phyloP scores from a whole-genome alignment of 345 rosid species.

The Brassica juncea region DNA sequence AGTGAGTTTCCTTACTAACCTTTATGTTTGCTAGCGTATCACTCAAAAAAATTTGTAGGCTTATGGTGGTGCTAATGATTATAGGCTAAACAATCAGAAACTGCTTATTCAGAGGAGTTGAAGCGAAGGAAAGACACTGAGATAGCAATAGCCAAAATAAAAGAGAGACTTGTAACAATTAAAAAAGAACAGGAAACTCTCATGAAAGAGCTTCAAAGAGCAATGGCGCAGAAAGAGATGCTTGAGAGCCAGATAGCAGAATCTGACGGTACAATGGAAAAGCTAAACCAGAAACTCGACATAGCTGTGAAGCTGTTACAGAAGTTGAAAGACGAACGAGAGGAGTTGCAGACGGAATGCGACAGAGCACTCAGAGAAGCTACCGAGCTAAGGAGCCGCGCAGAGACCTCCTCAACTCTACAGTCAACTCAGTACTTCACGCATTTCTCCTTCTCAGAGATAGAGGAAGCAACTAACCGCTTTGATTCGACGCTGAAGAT shows the following conservation, averaged over 20 bases:
- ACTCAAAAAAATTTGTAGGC: no score
- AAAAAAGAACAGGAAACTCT: slow-evolving; percentile 51
- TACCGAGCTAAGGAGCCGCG: slow-evolving; percentile 65
- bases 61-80: slow-evolving; percentile 1
- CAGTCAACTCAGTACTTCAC: slow-evolving; percentile 58
- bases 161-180: slow-evolving; percentile 54
- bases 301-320: slow-evolving; percentile 77
- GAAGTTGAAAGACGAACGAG: slow-evolving; percentile 62
- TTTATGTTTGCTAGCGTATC: no score
- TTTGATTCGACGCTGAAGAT: slow-evolving; percentile 72
- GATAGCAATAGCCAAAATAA: slow-evolving; percentile 57
- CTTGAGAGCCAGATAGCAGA: slow-evolving; percentile 62
- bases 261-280: slow-evolving; percentile 53
- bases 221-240: slow-evolving; percentile 49
- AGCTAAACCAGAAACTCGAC: slow-evolving; percentile 74
- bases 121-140: slow-evolving; percentile 70
- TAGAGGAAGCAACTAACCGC: slow-evolving; percentile 65
- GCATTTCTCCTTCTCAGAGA: slow-evolving; percentile 68
- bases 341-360: slow-evolving; percentile 67
- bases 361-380: slow-evolving; percentile 83
- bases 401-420: slow-evolving; percentile 58
- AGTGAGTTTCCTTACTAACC: slow-evolving; percentile 44
- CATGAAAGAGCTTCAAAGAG: slow-evolving; percentile 52
- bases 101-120: slow-evolving; percentile 54
- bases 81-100: slow-evolving; percentile 68